Percentiles rank a stretch among this genome's conserved stretches.
These are phyloP conservation scores for Polygonum aviculare DNA, from an alignment of 148 eudicot genomes.

Conservation along the genomic window DNA sequence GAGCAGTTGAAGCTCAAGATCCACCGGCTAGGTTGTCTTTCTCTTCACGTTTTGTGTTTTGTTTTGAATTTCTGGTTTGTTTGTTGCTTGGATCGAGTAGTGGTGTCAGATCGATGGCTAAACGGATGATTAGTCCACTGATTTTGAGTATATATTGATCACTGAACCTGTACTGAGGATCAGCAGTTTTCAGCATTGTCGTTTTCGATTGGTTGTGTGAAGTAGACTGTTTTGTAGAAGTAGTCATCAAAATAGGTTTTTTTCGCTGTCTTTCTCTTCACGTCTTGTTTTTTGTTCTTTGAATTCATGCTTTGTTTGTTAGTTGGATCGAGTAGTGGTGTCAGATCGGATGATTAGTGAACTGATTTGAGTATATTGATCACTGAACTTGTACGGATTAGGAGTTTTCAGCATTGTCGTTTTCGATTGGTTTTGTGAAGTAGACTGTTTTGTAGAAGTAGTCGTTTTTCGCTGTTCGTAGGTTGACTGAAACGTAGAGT, in stretches of 20 bases:
- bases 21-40: slow-evolving; percentile 39
- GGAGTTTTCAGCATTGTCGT: background rate
- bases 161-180: background rate
- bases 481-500: background rate
- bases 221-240: background rate
- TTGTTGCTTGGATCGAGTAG: background rate
- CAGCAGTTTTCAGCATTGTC: slow-evolving; percentile 1
- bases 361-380: background rate
- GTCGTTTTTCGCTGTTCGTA: background rate
- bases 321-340: background rate
- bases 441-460: background rate
- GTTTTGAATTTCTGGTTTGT: background rate
- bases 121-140: background rate
- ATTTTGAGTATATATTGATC: background rate
- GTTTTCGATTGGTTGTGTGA: background rate
- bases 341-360: background rate
- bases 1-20: slow-evolving; percentile 56
- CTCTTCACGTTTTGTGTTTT: background rate
- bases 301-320: background rate
- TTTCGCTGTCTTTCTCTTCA: slow-evolving; percentile 4
- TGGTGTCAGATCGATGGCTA: background rate
- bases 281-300: background rate
- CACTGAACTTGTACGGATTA: background rate
- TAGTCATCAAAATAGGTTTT: no score
- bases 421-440: background rate